Evolutionary conservation across 306 rosid genomes (phyloP).

Genomic region (Fagus crenata): DNA sequence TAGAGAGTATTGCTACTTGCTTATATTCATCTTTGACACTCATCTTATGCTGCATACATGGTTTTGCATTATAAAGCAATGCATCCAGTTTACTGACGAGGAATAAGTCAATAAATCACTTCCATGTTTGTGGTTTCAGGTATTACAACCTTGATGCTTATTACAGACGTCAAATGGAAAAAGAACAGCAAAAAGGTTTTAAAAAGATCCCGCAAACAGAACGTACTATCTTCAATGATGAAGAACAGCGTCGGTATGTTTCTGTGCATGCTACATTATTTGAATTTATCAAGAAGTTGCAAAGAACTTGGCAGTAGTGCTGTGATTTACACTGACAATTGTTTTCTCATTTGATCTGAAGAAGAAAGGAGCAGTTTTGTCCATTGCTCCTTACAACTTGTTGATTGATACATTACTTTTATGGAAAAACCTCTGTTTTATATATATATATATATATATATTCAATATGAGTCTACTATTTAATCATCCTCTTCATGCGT

Average conservation of each 20-base stretch:
- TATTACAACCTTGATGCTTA: slow-evolving; percentile 87
- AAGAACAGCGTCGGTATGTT: slow-evolving; percentile 82
- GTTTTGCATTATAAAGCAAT: slow-evolving; percentile 19
- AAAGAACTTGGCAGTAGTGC: background rate
- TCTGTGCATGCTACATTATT: slow-evolving; percentile 18
- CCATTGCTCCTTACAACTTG: background rate
- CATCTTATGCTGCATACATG: background rate
- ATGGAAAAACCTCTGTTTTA: background rate
- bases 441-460: too few species aligned
- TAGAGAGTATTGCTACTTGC: background rate
- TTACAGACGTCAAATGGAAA: slow-evolving; percentile 66
- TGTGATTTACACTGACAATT: slow-evolving; percentile 6
- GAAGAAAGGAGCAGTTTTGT: background rate
- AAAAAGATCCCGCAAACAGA: slow-evolving; percentile 56
- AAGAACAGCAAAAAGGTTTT: slow-evolving; percentile 59
- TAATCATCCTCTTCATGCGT: too few species aligned
- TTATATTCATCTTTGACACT: background rate
- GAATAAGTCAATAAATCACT: slow-evolving; percentile 23
- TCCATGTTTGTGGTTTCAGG: slow-evolving; percentile 48
- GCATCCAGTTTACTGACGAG: background rate
- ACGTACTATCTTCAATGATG: slow-evolving; percentile 88
- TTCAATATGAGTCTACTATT: too few species aligned
- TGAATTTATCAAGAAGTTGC: slow-evolving; percentile 12
- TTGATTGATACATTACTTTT: background rate
- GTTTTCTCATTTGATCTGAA: background rate